Evolutionary conservation across 1,284 basidiomycete species (phyloP), one percentile per base, ranked within the genome.

Genomic region (Mrakiaceae sp.): DNA sequence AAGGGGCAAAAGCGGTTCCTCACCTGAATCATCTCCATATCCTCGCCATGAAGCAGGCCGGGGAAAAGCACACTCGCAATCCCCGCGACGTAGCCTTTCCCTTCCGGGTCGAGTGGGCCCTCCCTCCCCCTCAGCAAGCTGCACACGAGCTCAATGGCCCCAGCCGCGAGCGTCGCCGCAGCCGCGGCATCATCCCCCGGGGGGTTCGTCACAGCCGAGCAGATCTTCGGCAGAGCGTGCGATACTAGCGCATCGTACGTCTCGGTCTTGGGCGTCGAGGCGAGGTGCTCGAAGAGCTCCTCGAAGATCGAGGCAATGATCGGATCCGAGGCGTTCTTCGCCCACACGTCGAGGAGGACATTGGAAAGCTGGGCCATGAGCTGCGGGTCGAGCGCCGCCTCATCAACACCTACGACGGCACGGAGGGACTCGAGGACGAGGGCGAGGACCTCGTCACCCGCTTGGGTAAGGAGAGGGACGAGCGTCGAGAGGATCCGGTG

Each of bases 361-460:
- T 80, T 73, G 7, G 85, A 82, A 43, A 95, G 77, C 0, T 84
- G 82, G 8, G 75, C 79, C 4, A 87, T 85, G 70, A 84, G 81
- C 46, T 84, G 83, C 2, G 75, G 76, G 12, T 83, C 85, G 64
- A 89, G 76, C 84, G 86, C 80, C 56, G 83, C 84, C 51, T 85
- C 81, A 67, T 88, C 84, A 3, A 95, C 81, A 44, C 86, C 83
- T 1, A 92, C 77, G 4, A 94, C 83, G 2, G 87, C 84, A 2
- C 87, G 83, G 57, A 94, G 77, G 0, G 91, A 87, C 73, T 97
- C 93, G 40, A 98, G 79, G 42, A 97, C 84, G 8, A 98, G 82
- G n/a, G 89, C 86, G 11, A 98, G 81, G 0, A 92, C 91, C 70
- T 96, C 91, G 68, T 92, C 90, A 1, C 87, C 85, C 0, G 91